A percentile compares a stretch with the other conserved stretches of the same genome.
These are phyloP conservation scores for Pichia cabralensis DNA, from an alignment of 805 yeast species.

Conservation along the genomic window DNA sequence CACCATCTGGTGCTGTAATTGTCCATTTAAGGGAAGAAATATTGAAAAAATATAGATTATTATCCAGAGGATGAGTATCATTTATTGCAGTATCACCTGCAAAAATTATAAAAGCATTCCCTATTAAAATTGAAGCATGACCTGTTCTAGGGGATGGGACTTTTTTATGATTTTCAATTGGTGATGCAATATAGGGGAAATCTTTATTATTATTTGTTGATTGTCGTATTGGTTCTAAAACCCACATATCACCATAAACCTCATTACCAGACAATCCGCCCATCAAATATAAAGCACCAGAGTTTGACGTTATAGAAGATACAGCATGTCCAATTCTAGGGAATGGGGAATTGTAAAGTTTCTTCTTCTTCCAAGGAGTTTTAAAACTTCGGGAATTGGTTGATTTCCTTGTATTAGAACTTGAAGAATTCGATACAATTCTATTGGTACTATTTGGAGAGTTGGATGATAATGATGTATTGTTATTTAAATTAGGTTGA, in stretches of 20 bases:
- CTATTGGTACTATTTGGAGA: too few relatives aligned
- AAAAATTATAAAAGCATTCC: conserved; percentile 88
- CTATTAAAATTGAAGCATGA: conserved; percentile 84
- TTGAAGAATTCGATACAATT: too few relatives aligned
- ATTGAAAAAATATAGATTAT: conserved; percentile 79
- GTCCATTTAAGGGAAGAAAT: conserved; percentile 73
- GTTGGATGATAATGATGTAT: too few relatives aligned
- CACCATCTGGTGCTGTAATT: conserved; percentile 61
- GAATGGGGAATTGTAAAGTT: conserved; percentile 68
- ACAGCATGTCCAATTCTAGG: conserved; percentile 93
- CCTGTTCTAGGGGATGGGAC: conserved; percentile 96
- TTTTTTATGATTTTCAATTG: conserved; percentile 61
- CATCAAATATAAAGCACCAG: conserved; percentile 77
- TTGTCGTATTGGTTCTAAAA: conserved; percentile 47
- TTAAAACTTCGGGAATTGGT: neutral
- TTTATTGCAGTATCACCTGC: conserved; percentile 90
- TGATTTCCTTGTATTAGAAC: too few relatives aligned
- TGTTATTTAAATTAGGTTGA: too few relatives aligned
- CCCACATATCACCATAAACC: conserved; percentile 95
- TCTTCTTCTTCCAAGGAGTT: conserved; percentile 61
- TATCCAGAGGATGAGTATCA: conserved; percentile 70
- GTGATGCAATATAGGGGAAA: conserved; percentile 34
- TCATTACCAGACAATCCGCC: conserved; percentile 92
- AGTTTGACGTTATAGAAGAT: conserved; percentile 64
- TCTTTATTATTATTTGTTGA: conserved; percentile 27